Conservation (phyloP, 106 monocot species). For the Dendrobium huoshanense region DNA sequence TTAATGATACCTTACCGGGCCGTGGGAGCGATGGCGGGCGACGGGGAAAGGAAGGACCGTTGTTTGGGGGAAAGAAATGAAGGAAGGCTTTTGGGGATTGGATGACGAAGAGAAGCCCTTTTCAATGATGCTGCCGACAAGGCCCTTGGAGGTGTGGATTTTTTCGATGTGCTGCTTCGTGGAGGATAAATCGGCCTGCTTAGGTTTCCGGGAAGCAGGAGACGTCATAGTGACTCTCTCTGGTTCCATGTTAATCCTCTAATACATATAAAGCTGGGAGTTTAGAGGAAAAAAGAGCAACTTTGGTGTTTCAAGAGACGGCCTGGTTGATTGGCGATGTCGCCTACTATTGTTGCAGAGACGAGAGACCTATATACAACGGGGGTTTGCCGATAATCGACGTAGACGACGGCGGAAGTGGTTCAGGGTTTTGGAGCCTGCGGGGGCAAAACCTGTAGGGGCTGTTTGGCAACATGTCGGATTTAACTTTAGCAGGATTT, state of each 20-base stretch:
- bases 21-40: constrained; percentile 94
- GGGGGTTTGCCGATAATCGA: background rate
- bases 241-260: constrained; percentile 13
- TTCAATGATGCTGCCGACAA: constrained; percentile 79
- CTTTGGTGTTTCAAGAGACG: too few species aligned
- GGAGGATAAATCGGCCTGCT: constrained; percentile 2
- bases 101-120: constrained; percentile 64
- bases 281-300: background rate
- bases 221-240: background rate
- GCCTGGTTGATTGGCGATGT: background rate
- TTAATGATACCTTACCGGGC: constrained; percentile 45
- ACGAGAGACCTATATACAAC: background rate
- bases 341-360: background rate
- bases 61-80: constrained; percentile 31
- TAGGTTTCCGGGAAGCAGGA: constrained; percentile 7
- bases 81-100: background rate
- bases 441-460: too few species aligned
- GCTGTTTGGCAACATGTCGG: too few species aligned
- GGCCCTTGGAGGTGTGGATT: constrained; percentile 14
- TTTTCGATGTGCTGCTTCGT: constrained; percentile 32
- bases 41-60: constrained; percentile 90
- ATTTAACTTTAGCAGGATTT: too few species aligned
- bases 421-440: background rate
- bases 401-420: background rate
- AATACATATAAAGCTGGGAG: too few species aligned